Base-by-base conservation (phyloP, 1,284 basidiomycete genomes). In the Gymnopus androsaceus region DNA sequence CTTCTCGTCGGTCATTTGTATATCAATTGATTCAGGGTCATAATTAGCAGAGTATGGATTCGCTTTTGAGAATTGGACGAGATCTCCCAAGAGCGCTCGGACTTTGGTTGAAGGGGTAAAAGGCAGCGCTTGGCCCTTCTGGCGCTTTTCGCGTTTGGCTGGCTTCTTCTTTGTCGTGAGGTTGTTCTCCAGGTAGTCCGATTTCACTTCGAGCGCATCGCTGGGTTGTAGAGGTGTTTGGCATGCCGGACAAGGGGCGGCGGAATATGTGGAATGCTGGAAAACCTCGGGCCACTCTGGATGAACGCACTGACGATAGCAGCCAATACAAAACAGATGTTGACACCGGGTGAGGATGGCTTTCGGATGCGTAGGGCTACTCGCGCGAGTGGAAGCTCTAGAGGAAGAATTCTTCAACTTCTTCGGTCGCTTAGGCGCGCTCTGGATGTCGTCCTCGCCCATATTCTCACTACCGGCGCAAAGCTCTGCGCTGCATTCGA, bases 41-140 rank as follows among this genome's bases (percentile, higher is more conserved):
- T 92, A 95, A 70, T 96, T 94, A n/a, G 74, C 68, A 33, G 92
- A 94, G 69, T 92, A 77, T 21, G 89, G 91, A 67, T 96, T 95
- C 59, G 77, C 75, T 64, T 80, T 81, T 37, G 93, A 95, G 61
- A 87, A 89, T 46, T 81, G 78, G 40, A 92, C 70, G 51, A 96
- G 79, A 66, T 95, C 92, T 28, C 74, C 75, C 33, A 94, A 73
- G 2, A 96, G 77, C 17, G 87, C 85, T 59, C 85, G 85, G 74
- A 96, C 85, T 75, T 96, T 96, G 25, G 93, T 93, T 25, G 92
- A 95, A 3, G 89, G 80, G 58, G 83, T 84, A 63, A 87, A 87
- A 62, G 84, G 81, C 61, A 88, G 85, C 36, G 78, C 55, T 25
- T 69, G 65, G 44, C 83, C 83, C 61, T 87, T 88, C 62, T 79